A percentile compares a stretch with the other conserved stretches of the same genome.
phyloP scores from a whole-genome alignment of 768 basidiomycete genomes.

The Leucosporidium creatinivorum region DNA sequence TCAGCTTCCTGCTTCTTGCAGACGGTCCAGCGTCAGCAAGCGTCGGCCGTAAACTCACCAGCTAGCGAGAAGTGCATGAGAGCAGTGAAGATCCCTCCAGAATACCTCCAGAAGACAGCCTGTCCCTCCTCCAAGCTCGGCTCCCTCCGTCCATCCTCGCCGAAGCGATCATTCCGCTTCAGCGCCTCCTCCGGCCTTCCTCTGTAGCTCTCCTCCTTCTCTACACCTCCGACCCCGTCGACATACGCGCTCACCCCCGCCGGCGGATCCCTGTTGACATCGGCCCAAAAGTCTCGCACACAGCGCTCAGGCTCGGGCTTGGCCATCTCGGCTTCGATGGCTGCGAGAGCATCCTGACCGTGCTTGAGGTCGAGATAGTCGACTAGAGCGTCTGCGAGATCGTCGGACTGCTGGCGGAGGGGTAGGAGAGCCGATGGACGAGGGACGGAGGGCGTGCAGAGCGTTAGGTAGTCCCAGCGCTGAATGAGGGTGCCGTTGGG shows the following conservation, averaged over 20 bases:
- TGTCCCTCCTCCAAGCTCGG: conserved; percentile 37
- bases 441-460: background rate
- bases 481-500: background rate
- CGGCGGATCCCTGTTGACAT: conserved; percentile 32
- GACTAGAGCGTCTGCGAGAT: conserved; percentile 36
- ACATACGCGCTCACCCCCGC: conserved; percentile 4
- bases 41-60: conserved; percentile 17
- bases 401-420: conserved; percentile 35
- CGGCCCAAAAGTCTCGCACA: conserved; percentile 36
- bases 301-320: conserved; percentile 26
- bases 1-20: too few species aligned
- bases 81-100: conserved; percentile 37
- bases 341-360: conserved; percentile 37
- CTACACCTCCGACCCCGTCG: background rate
- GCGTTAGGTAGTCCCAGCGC: conserved; percentile 21
- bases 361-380: conserved; percentile 32
- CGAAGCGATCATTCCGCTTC: conserved; percentile 12
- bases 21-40: too few species aligned
- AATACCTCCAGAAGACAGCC: conserved; percentile 41
- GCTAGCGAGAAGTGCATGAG: conserved; percentile 40
- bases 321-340: conserved; percentile 32
- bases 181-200: background rate
- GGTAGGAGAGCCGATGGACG: conserved; percentile 15
- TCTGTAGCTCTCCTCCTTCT: background rate
- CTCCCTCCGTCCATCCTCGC: background rate